These are phyloP conservation scores for Neoscytalidium dimidiatum DNA, from an alignment of 2,329 filamentous ascomycete genomes.

Conservation along the genomic window DNA sequence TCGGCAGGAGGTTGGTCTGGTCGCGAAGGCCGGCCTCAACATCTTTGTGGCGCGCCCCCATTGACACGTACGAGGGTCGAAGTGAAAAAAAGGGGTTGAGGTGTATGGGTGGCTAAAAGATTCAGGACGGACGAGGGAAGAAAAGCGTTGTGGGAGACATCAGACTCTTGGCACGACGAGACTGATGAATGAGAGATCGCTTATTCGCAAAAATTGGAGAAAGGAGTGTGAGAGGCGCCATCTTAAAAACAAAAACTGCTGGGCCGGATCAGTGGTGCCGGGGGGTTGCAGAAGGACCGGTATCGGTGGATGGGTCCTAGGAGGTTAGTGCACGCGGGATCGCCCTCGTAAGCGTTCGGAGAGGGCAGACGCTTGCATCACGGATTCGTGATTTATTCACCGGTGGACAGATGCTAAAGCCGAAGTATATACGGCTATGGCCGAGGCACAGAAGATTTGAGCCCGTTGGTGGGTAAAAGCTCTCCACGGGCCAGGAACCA, in stretches of 20 bases:
- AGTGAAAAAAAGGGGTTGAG: not conserved
- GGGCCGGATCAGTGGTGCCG: not conserved
- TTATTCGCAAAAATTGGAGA: not conserved
- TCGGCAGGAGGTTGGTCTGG: slow-evolving; percentile 60
- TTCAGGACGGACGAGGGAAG: not conserved
- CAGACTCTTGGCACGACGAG: not conserved
- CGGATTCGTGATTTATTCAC: not conserved
- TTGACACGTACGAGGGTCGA: not conserved
- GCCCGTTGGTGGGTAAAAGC: not conserved
- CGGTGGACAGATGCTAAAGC: not conserved
- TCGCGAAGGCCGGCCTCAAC: slow-evolving; percentile 54
- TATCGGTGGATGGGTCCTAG: not conserved
- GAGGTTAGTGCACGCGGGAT: not conserved
- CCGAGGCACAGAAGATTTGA: not conserved
- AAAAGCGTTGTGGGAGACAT: not conserved
- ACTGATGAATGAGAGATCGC: not conserved
- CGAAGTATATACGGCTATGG: not conserved
- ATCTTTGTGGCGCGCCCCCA: slow-evolving; percentile 7
- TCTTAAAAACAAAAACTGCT: not conserved
- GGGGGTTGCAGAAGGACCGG: not conserved
- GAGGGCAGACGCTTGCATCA: not conserved
- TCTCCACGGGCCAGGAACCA: not conserved
- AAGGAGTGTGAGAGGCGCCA: slow-evolving; percentile 1
- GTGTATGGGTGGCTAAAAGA: not conserved
- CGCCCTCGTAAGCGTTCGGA: not conserved